Evolutionary conservation across 805 yeast species (phyloP).

Genomic region (Candida montana): DNA sequence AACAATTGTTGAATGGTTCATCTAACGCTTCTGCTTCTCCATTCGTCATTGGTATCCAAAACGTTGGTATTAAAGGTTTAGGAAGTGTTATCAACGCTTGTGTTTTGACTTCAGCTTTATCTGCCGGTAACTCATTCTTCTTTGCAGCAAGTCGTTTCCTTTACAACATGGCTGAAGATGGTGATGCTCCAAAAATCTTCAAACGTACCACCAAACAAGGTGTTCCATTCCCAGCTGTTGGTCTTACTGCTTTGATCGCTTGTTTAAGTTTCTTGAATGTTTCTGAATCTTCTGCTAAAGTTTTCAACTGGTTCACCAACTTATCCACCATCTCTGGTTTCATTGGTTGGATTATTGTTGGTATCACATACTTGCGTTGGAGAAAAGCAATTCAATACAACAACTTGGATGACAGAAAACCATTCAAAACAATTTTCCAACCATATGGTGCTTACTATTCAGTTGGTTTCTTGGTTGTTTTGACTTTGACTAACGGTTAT

Average conservation of each 20-base stretch:
- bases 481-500: slow-evolving; percentile 69
- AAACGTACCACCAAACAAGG: slow-evolving; percentile 61
- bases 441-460: slow-evolving; percentile 55
- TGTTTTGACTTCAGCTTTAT: slow-evolving; percentile 71
- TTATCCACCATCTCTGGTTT: slow-evolving; percentile 74
- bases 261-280: slow-evolving; percentile 66
- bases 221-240: slow-evolving; percentile 59
- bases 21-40: slow-evolving; percentile 72
- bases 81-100: slow-evolving; percentile 77
- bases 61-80: slow-evolving; percentile 58
- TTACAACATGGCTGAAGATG: slow-evolving; percentile 65
- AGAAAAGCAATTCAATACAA: slow-evolving; percentile 57
- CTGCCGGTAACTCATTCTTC: slow-evolving; percentile 78
- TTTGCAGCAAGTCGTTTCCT: slow-evolving; percentile 73
- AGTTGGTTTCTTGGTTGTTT: slow-evolving; percentile 41
- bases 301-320: slow-evolving; percentile 69
- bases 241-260: slow-evolving; percentile 38
- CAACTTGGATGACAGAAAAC: slow-evolving; percentile 47
- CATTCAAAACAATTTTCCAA: slow-evolving; percentile 51
- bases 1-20: slow-evolving; percentile 41
- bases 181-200: slow-evolving; percentile 71
- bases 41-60: slow-evolving; percentile 73
- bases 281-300: slow-evolving; percentile 47
- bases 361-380: slow-evolving; percentile 62
- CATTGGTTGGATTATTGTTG: slow-evolving; percentile 68